A percentile compares a stretch with the other conserved stretches of the same genome.
Evolutionary conservation across 192 early-diverging fungal genomes (phyloP).

Genomic region (Podila minutissima): DNA sequence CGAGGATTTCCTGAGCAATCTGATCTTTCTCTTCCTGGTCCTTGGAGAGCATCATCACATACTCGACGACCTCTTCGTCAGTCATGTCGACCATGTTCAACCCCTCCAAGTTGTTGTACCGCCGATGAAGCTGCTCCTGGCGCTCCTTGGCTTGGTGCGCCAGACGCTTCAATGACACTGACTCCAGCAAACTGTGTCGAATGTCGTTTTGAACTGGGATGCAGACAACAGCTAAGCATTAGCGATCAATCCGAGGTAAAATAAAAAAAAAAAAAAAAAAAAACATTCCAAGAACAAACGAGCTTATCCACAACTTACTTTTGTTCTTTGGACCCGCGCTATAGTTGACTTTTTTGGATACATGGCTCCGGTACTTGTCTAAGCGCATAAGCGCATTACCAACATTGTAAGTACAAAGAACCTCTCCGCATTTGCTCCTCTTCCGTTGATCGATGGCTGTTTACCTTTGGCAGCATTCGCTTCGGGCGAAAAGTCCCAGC

Average conservation of each 20-base stretch:
- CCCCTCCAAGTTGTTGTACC: conserved; percentile 47
- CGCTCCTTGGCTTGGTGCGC: conserved; percentile 30
- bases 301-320: neutral
- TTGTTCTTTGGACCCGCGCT: conserved; percentile 43
- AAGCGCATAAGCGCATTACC: neutral
- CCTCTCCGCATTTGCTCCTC: too few species aligned
- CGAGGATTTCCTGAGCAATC: conserved; percentile 3
- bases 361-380: conserved; percentile 25
- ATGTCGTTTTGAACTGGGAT: conserved; percentile 27
- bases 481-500: conserved; percentile 66
- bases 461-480: conserved; percentile 41
- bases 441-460: neutral
- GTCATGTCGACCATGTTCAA: conserved; percentile 58
- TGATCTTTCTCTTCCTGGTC: conserved; percentile 25
- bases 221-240: too few species aligned
- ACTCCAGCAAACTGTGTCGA: conserved; percentile 36
- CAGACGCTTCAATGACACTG: conserved; percentile 26
- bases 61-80: conserved; percentile 64
- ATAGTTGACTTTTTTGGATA: conserved; percentile 27
- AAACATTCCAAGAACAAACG: too few species aligned
- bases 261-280: too few species aligned
- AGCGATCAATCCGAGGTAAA: neutral
- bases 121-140: conserved; percentile 28
- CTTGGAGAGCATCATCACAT: conserved; percentile 65
- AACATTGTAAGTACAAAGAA: neutral